Conservation (phyloP, 768 basidiomycete species). For the Mrakia gelida region DNA sequence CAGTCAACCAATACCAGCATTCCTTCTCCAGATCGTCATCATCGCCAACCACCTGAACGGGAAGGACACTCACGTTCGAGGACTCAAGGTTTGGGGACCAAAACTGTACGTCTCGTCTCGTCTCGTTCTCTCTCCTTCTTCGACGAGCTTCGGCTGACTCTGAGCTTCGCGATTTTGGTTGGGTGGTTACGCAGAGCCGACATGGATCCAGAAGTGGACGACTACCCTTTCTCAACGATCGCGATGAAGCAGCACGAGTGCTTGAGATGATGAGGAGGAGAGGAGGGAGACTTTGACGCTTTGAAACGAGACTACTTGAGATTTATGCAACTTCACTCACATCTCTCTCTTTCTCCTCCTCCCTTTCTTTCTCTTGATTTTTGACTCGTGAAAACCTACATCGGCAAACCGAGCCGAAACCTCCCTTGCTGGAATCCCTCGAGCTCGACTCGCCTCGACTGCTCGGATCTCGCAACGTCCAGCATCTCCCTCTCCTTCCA, state of each 20-base stretch:
- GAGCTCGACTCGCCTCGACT: too few relatives aligned
- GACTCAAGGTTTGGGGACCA: conserved; percentile 79
- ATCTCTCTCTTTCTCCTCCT: too few relatives aligned
- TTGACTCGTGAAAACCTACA: too few relatives aligned
- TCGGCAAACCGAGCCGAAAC: too few relatives aligned
- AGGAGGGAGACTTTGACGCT: too few relatives aligned
- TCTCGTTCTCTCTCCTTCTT: neutral
- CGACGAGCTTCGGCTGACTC: neutral
- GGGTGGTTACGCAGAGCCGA: neutral
- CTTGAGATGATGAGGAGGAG: neutral
- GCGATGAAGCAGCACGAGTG: neutral
- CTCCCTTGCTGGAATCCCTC: too few relatives aligned
- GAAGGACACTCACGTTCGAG: conserved; percentile 96
- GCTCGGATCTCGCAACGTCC: neutral
- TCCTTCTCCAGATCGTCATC: conserved; percentile 84
- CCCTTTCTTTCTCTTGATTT: too few relatives aligned
- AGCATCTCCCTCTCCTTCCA: neutral
- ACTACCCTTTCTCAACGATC: conserved; percentile 19
- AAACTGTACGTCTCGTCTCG: neutral
- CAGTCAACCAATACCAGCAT: conserved; percentile 82
- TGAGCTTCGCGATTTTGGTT: neutral
- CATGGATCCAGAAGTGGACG: conserved; percentile 16
- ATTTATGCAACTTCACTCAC: too few relatives aligned
- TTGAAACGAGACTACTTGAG: too few relatives aligned
- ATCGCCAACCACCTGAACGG: conserved; percentile 95